Conservation (phyloP, 2,329 filamentous ascomycete species). For the Nannizziopsis arthrosporioides region DNA sequence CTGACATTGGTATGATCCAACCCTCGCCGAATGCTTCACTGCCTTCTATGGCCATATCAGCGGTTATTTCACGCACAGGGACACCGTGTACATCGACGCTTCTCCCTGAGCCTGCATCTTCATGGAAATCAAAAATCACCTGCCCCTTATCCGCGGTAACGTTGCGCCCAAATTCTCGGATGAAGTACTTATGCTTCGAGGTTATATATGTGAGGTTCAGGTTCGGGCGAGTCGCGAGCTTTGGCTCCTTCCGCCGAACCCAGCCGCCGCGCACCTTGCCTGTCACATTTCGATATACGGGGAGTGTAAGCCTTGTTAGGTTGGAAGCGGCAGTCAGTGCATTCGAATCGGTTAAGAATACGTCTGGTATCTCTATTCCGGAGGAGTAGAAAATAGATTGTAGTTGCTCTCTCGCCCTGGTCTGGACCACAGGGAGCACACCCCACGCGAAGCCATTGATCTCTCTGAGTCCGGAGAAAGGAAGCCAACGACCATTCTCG, state of each 20-base stretch:
- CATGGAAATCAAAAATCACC: conserved; percentile 57
- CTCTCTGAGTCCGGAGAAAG: conserved; percentile 64
- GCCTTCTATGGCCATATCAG: conserved; percentile 61
- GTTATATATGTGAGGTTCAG: conserved; percentile 55
- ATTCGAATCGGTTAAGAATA: conserved; percentile 19
- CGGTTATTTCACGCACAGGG: conserved; percentile 57
- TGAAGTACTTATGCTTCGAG: conserved; percentile 55
- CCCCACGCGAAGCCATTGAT: conserved; percentile 70
- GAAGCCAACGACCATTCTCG: conserved; percentile 43
- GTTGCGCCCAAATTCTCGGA: conserved; percentile 61
- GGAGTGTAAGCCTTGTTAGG: conserved; percentile 34
- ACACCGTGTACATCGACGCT: conserved; percentile 33
- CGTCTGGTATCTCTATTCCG: conserved; percentile 23
- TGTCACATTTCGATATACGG: conserved; percentile 67
- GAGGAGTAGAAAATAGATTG: conserved; percentile 24
- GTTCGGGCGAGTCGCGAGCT: conserved; percentile 36
- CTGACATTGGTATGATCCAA: conserved; percentile 70
- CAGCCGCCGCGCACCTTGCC: conserved; percentile 67
- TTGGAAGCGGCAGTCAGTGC: conserved; percentile 22
- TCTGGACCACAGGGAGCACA: conserved; percentile 54
- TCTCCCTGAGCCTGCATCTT: conserved; percentile 37
- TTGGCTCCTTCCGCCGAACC: conserved; percentile 45
- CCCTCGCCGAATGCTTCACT: conserved; percentile 56
- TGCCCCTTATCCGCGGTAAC: conserved; percentile 61
- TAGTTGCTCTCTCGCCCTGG: conserved; percentile 50